Evolutionary conservation across 2,329 filamentous ascomycete genomes (phyloP).

Genomic region (Arthrobotrys iridis): DNA sequence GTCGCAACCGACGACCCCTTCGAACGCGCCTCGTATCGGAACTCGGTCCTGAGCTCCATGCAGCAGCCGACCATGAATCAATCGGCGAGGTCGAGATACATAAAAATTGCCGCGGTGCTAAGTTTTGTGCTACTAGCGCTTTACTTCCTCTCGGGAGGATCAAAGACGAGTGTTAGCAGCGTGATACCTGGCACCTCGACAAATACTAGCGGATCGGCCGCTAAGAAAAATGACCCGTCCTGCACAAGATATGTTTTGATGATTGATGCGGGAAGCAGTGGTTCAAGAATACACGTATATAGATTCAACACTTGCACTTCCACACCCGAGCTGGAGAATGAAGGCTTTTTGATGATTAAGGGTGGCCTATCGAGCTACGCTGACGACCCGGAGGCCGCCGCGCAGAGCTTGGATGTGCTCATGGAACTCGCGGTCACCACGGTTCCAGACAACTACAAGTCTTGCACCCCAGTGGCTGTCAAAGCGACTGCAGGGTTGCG

Average conservation of each 20-base stretch:
- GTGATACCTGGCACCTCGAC: conserved; percentile 7
- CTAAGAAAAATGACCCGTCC: conserved; percentile 27
- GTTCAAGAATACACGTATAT: conserved; percentile 97
- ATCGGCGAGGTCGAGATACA: conserved; percentile 55
- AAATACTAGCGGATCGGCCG: conserved; percentile 2
- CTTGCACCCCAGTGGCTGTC: conserved; percentile 94
- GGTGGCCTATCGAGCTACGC: conserved; percentile 86
- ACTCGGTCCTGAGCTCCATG: conserved; percentile 47
- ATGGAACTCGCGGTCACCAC: conserved; percentile 84
- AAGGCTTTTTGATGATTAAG: conserved; percentile 94
- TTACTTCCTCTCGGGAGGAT: conserved; percentile 55
- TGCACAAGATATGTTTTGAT: conserved; percentile 80
- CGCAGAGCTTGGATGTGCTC: conserved; percentile 85
- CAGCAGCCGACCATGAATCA: conserved; percentile 40
- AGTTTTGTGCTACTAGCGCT: conserved; percentile 57
- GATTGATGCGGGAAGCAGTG: conserved; percentile 98
- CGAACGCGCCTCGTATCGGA: conserved; percentile 46
- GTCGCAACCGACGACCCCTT: conserved; percentile 53
- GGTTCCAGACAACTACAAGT: conserved; percentile 87
- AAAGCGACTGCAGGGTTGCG: conserved; percentile 96
- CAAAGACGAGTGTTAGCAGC: conserved; percentile 2
- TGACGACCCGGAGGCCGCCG: conserved; percentile 84
- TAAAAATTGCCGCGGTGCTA: conserved; percentile 57
- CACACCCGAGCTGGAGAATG: conserved; percentile 91
- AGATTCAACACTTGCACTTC: conserved; percentile 98